phyloP scores from a whole-genome alignment of 2,329 filamentous ascomycete species.

The Botrytis aclada region DNA sequence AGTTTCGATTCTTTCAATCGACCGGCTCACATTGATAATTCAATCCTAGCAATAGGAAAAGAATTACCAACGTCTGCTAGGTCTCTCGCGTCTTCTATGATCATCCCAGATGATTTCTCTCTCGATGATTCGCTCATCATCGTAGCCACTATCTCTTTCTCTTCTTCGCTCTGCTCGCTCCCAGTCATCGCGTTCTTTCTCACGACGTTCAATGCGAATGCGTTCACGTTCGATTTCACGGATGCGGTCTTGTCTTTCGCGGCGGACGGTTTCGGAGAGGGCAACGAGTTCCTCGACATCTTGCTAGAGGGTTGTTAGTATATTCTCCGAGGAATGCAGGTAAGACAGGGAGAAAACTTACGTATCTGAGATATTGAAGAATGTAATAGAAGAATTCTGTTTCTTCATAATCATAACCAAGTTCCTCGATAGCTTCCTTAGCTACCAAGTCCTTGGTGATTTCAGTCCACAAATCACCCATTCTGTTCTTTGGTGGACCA shows the following conservation, averaged over 20 bases:
- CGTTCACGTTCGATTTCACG: conserved; percentile 56
- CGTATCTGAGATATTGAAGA: conserved; percentile 84
- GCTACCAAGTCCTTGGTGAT: conserved; percentile 90
- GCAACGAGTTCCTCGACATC: conserved; percentile 83
- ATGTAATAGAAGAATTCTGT: conserved; percentile 88
- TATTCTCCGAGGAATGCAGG: neutral
- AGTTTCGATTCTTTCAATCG: neutral
- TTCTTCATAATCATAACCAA: conserved; percentile 88
- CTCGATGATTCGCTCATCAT: conserved; percentile 65
- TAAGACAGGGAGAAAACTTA: conserved; percentile 49
- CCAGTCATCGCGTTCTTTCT: conserved; percentile 40
- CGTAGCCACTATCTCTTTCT: conserved; percentile 41
- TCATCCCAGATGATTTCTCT: conserved; percentile 64
- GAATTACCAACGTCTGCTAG: conserved; percentile 14
- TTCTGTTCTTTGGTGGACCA: conserved; percentile 29
- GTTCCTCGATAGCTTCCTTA: conserved; percentile 78
- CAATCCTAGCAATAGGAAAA: neutral
- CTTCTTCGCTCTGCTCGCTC: conserved; percentile 39
- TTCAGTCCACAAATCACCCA: conserved; percentile 86
- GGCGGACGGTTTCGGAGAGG: conserved; percentile 77
- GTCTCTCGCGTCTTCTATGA: conserved; percentile 12
- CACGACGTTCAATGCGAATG: conserved; percentile 50
- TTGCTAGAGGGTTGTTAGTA: conserved; percentile 56
- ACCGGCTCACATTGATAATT: neutral
- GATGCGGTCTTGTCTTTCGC: conserved; percentile 51